Conservation (phyloP, 306 rosid genomes). For the Bauhinia variegata region DNA sequence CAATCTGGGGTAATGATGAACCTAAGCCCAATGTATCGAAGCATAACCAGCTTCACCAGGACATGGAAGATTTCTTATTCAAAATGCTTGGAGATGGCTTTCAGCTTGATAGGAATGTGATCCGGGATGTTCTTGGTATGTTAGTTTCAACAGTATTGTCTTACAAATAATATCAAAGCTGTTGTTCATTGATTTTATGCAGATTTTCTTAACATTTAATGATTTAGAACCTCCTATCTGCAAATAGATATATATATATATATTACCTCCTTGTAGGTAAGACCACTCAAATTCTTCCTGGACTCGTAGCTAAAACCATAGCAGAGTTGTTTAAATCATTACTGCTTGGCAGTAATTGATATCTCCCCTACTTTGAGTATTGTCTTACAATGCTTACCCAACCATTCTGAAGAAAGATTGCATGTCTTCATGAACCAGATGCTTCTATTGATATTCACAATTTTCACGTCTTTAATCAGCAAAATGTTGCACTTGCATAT, state of each 20-base stretch:
- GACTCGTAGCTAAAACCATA: background rate
- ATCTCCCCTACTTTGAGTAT: background rate
- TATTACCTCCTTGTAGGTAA: background rate
- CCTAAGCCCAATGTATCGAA: constrained; percentile 30
- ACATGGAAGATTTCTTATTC: constrained; percentile 78
- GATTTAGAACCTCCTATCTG: constrained; percentile 9
- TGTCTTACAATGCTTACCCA: constrained; percentile 10
- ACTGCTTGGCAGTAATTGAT: background rate
- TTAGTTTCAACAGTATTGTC: constrained; percentile 6
- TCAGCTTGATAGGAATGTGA: constrained; percentile 62
- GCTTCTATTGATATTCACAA: background rate
- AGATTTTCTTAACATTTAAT: constrained; percentile 5
- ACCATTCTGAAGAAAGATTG: constrained; percentile 11
- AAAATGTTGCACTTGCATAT: constrained; percentile 16
- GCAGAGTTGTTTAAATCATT: background rate
- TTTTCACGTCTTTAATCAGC: background rate
- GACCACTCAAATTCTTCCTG: constrained; percentile 8
- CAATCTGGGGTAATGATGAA: constrained; percentile 51
- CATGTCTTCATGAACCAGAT: background rate
- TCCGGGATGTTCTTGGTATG: constrained; percentile 80
- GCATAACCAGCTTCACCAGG: constrained; percentile 49
- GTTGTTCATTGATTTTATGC: background rate
- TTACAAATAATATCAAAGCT: constrained; percentile 9
- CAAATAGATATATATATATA: background rate
- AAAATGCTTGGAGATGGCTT: constrained; percentile 84